Base-by-base conservation (phyloP, 2,329 filamentous ascomycete species). In the Chaetothyriales sp. region DNA sequence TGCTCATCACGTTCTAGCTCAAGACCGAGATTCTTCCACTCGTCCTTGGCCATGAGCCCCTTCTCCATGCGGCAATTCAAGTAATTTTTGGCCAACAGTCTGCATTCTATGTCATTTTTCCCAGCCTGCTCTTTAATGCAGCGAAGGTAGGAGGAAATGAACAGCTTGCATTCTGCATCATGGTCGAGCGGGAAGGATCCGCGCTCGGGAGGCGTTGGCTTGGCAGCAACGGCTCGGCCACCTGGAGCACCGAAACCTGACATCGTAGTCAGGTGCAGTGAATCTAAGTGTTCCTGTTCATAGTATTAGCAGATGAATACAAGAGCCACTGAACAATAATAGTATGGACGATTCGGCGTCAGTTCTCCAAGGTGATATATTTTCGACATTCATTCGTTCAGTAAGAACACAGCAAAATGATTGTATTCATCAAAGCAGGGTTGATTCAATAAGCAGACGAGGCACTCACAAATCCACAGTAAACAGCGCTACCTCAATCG, bases 111-210 rank as follows among this genome's bases (percentile, higher is more conserved):
- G 58, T 92, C 85, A 65, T 97, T 97, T 61, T 86, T 79, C 20
- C 92, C 92, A 66, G 89, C 92, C 47, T 61, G 59, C 40, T 46
- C 47, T 44, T 56, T 55, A 66, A 98, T 83, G 68, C 92, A 98
- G 53, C 78, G 76, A 47, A 98, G 77, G 65, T 98, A 98, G 49
- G 76, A 77, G 53, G 78, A 78, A 80, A 97, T 97, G 58, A 94
- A 79, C 53, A 83, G 74, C 67, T 90, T 95, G 76, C 92, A 98
- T 73, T 98, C 92, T 64, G 88, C 88, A 67, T 95, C 89, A 63
- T 95, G 89, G 68, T 97, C 90, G 51, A 97, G 80, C n/a, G 90
- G 90, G 65, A 97, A 97, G 62, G 87, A 94, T 51, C 90, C 90
- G 62, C 89, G 82, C 67, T 95, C 86, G 4, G 90, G 90, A 52